Base-by-base conservation (phyloP, 495 filamentous ascomycete species). In the Aspergillus panamensis region DNA sequence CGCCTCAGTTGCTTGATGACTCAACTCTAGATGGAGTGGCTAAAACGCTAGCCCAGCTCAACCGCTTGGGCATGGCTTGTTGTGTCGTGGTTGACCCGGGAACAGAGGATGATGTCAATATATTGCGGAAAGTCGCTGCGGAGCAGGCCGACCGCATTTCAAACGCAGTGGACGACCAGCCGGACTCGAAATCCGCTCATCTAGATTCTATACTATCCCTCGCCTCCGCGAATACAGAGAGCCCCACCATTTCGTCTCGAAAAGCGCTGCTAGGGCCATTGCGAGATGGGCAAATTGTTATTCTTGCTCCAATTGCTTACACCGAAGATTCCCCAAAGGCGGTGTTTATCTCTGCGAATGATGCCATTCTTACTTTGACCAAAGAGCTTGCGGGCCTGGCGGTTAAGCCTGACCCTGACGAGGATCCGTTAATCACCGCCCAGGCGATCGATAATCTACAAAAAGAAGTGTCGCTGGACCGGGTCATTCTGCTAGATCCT, bases 401-500 rank as follows among this genome's bases (percentile, higher is more conserved):
- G 16, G 66, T 59, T 6, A 45, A 48, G 8, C 69, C 73, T 14
- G 69, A 75, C 44, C 72, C 76, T 1, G 76, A 84, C 33, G 77
- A 80, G 51, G 78, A 82, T 51, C 72, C 76, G 3, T 60, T 68
- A 30, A 37, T 69, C 3, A 79, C 73, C 1, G 71, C 72, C 32
- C 75, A 82, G 39, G 62, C 67, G 19, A 75, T 83, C 33, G 66
- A 69, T 32, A 57, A 66, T 16, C 65, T 82, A 5, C 78, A 81
- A 54, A 75, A 76, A 48, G 77, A 82, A 52, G 82, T 89, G 3
- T 80, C 84, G 7, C 73, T 97, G 2, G 94, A 97, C 62, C 81
- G 94, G 3, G 77, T 99, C 25, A 93, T 99, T 62, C 77, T 97
- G 21, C 77, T 99, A 14, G 95, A 99, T 71, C 88, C 90, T 0